These are phyloP conservation scores for Microbotryum intermedium DNA, from an alignment of 1,284 basidiomycete species.

Conservation along the genomic window DNA sequence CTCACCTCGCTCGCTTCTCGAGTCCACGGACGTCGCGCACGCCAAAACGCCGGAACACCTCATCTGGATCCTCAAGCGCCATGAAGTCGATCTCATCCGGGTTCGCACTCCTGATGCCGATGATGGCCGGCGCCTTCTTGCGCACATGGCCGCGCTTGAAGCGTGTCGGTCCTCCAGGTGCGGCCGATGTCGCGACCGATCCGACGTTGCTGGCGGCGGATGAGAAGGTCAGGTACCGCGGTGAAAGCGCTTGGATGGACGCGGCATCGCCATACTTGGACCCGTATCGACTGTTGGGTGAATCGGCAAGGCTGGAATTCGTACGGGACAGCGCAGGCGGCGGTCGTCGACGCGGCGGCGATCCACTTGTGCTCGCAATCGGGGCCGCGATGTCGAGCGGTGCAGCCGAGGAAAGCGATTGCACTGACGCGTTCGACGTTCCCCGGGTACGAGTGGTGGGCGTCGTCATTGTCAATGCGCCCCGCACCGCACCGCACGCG, in stretches of 20 bases:
- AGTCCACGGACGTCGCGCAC: slow-evolving; percentile 32
- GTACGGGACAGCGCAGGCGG: background rate
- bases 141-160: slow-evolving; percentile 21
- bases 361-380: background rate
- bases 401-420: too few relatives aligned
- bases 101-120: slow-evolving; percentile 1
- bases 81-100: slow-evolving; percentile 31
- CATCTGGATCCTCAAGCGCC: slow-evolving; percentile 31
- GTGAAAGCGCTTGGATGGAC: background rate
- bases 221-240: slow-evolving; percentile 1
- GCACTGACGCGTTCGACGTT: too few relatives aligned
- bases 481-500: too few relatives aligned
- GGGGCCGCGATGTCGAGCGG: too few relatives aligned
- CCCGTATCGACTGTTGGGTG: background rate
- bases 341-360: slow-evolving; percentile 2
- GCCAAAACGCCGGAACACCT: slow-evolving; percentile 31
- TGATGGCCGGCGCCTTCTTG: background rate
- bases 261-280: too few relatives aligned
- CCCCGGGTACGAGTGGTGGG: too few relatives aligned
- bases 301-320: background rate
- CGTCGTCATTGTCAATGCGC: too few relatives aligned
- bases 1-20: slow-evolving; percentile 28
- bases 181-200: slow-evolving; percentile 8
- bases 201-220: slow-evolving; percentile 5
- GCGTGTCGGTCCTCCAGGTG: background rate